phyloP scores from a whole-genome alignment of 441 rosid species.

The Erodium moschatum region DNA sequence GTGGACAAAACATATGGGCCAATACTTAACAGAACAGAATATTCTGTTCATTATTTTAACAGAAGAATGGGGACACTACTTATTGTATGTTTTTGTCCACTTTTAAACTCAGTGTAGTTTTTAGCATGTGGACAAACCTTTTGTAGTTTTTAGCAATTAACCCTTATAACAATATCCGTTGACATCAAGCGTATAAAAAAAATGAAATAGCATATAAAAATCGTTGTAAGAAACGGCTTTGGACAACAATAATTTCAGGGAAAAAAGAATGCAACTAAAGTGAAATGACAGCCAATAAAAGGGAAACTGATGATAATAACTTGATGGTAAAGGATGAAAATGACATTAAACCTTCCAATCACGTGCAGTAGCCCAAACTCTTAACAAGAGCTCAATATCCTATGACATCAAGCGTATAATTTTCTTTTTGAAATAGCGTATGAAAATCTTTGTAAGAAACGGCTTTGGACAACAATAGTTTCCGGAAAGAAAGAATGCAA shows the following conservation, averaged over 20 bases:
- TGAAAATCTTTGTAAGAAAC: neutral
- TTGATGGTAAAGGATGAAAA: neutral
- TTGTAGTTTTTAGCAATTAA: too few relatives aligned
- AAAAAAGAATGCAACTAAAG: neutral
- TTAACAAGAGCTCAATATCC: constrained; percentile 66
- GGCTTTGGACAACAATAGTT: neutral
- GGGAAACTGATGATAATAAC: neutral
- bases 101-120: too few relatives aligned
- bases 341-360: constrained; percentile 63
- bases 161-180: too few relatives aligned
- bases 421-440: neutral
- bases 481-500: neutral
- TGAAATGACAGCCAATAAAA: neutral
- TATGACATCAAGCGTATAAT: too few relatives aligned
- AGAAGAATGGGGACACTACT: too few relatives aligned
- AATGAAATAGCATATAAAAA: neutral
- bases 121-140: too few relatives aligned
- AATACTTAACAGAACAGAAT: too few relatives aligned
- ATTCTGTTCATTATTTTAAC: too few relatives aligned
- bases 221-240: neutral
- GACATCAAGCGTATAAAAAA: too few relatives aligned
- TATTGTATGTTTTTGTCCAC: too few relatives aligned
- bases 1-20: too few relatives aligned
- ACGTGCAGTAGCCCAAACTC: constrained; percentile 90
- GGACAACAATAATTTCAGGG: neutral